Evolutionary conservation across 495 filamentous ascomycete species (phyloP).

Genomic region (Trichoderma orchidacearum): DNA sequence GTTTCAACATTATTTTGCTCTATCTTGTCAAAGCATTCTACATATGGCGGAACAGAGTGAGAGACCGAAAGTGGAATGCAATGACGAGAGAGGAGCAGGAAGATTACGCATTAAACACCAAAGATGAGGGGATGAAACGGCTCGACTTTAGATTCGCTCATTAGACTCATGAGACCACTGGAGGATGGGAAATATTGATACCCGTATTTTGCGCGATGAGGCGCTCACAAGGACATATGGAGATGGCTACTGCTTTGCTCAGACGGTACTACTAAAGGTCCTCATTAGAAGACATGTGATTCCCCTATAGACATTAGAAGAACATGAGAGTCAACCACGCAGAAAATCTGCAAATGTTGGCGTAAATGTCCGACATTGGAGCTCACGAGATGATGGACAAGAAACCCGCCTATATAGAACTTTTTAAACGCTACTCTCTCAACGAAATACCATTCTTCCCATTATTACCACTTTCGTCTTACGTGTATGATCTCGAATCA

Average conservation of each 20-base stretch:
- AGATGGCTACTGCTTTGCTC: too few species aligned
- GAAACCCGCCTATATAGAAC: too few species aligned
- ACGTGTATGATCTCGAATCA: too few species aligned
- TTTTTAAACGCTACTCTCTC: conserved; percentile 29
- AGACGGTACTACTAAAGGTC: too few species aligned
- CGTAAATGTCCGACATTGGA: too few species aligned
- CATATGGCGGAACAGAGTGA: conserved; percentile 21
- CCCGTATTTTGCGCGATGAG: not conserved
- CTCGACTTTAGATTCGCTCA: conserved; percentile 17
- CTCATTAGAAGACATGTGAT: too few species aligned
- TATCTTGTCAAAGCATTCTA: conserved; percentile 24
- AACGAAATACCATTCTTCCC: conserved; percentile 12
- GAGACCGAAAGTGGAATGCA: conserved; percentile 22
- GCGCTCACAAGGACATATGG: too few species aligned
- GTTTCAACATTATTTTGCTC: conserved; percentile 23
- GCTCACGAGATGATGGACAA: too few species aligned
- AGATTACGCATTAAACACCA: conserved; percentile 13
- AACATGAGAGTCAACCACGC: too few species aligned
- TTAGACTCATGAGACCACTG: not conserved
- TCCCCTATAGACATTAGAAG: too few species aligned
- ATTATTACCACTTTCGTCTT: conserved; percentile 27
- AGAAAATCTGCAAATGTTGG: too few species aligned
- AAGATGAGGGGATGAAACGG: conserved; percentile 16
- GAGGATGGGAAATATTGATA: not conserved
- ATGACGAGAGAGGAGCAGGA: conserved; percentile 22